Conservation (phyloP, 768 basidiomycete genomes). For the Termitomyces bulborhizus region DNA sequence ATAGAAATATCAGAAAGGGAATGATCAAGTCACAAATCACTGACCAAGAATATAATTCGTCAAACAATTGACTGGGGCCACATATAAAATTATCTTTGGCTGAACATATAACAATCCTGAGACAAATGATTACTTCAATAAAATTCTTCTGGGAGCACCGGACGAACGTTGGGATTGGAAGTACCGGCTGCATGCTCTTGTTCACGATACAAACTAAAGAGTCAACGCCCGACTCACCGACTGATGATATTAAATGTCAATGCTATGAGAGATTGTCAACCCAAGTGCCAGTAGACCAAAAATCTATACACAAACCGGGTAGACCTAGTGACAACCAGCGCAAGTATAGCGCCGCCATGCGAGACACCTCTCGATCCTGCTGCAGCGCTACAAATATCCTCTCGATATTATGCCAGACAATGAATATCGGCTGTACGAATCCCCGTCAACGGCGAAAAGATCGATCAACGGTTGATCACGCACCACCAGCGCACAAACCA, state of each 20-base stretch:
- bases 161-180: background rate
- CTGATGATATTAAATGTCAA: background rate
- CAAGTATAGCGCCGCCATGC: constrained; percentile 1
- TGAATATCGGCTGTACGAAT: background rate
- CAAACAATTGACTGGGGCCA: constrained; percentile 1
- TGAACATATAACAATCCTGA: background rate
- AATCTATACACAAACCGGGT: background rate
- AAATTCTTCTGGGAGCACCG: background rate
- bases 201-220: too few species aligned
- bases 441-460: background rate
- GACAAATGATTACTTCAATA: background rate
- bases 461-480: background rate
- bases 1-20: background rate
- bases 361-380: constrained; percentile 8
- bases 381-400: background rate
- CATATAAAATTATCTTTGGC: background rate
- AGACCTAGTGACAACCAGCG: background rate
- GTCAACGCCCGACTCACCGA: background rate
- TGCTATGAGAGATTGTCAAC: background rate
- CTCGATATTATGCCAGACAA: background rate
- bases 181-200: background rate
- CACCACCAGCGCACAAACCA: constrained; percentile 6
- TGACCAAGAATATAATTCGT: constrained; percentile 77
- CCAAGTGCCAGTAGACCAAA: background rate
- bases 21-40: background rate